A percentile compares a stretch with the other conserved stretches of the same genome.
These are phyloP conservation scores for Aquilaria sinensis DNA, from an alignment of 345 rosid genomes.

Conservation along the genomic window DNA sequence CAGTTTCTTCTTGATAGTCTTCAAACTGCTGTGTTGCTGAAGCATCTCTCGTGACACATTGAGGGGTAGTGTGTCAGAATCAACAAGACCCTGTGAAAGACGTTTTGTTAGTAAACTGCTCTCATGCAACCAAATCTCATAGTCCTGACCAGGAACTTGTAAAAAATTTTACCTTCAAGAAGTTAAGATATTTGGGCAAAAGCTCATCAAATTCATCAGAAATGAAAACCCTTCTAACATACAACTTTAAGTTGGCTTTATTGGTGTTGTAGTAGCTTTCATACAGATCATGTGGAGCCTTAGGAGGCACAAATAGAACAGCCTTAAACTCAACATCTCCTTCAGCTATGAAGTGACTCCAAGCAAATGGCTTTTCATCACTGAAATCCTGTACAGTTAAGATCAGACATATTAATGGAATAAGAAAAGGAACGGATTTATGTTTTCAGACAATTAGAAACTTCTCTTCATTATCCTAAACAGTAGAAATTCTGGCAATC, in stretches of 20 bases:
- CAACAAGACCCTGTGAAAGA: slow-evolving; percentile 88
- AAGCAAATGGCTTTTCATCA: slow-evolving; percentile 79
- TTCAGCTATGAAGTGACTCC: slow-evolving; percentile 96
- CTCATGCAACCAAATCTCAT: no score
- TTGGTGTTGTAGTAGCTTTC: slow-evolving; percentile 89
- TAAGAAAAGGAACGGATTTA: slow-evolving; percentile 8
- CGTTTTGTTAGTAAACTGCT: background rate
- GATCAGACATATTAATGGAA: slow-evolving; percentile 2
- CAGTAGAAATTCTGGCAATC: slow-evolving; percentile 1
- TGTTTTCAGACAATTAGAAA: background rate
- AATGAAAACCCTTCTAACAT: slow-evolving; percentile 94
- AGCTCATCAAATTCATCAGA: slow-evolving; percentile 98
- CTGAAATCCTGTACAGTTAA: slow-evolving; percentile 59
- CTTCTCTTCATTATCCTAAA: background rate
- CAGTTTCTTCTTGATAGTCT: slow-evolving; percentile 96
- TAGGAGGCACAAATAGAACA: slow-evolving; percentile 88
- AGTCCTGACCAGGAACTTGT: background rate
- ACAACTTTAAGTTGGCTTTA: slow-evolving; percentile 87
- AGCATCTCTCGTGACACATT: slow-evolving; percentile 99
- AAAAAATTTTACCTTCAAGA: slow-evolving; percentile 55
- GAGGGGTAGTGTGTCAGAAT: slow-evolving; percentile 89
- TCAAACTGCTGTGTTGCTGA: slow-evolving; percentile 91
- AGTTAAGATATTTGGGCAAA: slow-evolving; percentile 87
- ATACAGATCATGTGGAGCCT: slow-evolving; percentile 88
- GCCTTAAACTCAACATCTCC: slow-evolving; percentile 99